Evolutionary conservation across 352 stramenopile genomes (phyloP), one percentile per base, ranked within the genome.

Genomic region (Globisporangium lucens): DNA sequence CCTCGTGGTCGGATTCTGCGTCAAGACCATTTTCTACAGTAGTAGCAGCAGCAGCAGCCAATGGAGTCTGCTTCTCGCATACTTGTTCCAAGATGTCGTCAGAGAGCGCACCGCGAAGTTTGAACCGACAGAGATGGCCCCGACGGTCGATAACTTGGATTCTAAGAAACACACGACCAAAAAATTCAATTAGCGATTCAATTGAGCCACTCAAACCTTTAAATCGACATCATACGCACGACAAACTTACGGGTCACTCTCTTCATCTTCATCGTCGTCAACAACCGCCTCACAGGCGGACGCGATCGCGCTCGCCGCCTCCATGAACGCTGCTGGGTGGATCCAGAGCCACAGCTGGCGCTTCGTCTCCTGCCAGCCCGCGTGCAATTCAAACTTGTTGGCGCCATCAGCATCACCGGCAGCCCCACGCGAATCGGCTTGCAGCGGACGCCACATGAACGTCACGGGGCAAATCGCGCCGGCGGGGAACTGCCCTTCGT

Each of bases 331-430:
- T 9, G 84, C 82, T 5, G 86, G 79, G 51, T 94, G 86, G 56
- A 94, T 80, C 86, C 86, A 94, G 0, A 94, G 69, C 86, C 86
- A 94, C 20, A 94, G 63, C 63, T 94, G 83, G 2, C 85, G 76
- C 63, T 85, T 89, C n/a, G 65, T 76, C 22, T 41, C 67, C 27
- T 82, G 73, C 73, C 74, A 89, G 5, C 78, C 70, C 1, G 77
- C 52, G 12, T 79, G 73, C 52, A 88, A 51, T 57, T 75, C 55
- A 30, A 87, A 85, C 30, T 56, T 49, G 15, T 9, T 62, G 30
- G 6, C 58, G 22, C 43, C 38, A n/a, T 56, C 27, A n/a, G 57
- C 12, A 38, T 27, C 36, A 41, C 49, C 20, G 17, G 15, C 41
- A 36, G 10, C 0, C 3, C 12, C 1, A n/a, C 43, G 61, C n/a